A percentile compares a stretch with the other conserved stretches of the same genome.
phyloP scores from a whole-genome alignment of 768 basidiomycete species.

The Tylopilus sp. region DNA sequence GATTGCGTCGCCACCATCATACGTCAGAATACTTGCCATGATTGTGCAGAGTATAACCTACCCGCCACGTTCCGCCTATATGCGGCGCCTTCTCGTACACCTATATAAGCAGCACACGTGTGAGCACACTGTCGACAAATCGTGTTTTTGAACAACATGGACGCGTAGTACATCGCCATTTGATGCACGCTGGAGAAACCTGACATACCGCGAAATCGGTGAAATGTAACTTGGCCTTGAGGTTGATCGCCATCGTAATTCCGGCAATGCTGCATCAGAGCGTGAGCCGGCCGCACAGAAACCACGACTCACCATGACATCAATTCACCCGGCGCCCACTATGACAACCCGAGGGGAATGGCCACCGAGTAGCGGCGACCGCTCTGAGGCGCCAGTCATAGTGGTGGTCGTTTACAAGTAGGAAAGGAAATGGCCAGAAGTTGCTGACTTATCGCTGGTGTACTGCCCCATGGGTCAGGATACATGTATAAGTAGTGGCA shows the following conservation, averaged over 20 bases:
- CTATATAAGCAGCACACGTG: background rate
- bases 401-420: background rate
- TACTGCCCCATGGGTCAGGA: no score
- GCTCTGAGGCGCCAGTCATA: background rate
- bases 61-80: background rate
- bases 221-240: constrained; percentile 20
- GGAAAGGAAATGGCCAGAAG: background rate
- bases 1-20: background rate
- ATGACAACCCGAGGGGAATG: background rate
- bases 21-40: background rate
- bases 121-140: constrained; percentile 5
- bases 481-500: background rate
- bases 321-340: background rate
- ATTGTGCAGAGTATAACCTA: background rate
- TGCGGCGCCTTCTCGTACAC: background rate
- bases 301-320: background rate
- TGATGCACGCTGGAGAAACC: constrained; percentile 10
- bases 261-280: background rate
- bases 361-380: background rate
- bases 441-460: no score
- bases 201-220: constrained; percentile 44
- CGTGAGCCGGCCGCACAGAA: background rate
- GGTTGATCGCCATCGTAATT: constrained; percentile 3
- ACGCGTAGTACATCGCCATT: background rate
- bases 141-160: background rate